Conservation (phyloP, 768 basidiomycete species). For the Sarcodon aspratus region DNA sequence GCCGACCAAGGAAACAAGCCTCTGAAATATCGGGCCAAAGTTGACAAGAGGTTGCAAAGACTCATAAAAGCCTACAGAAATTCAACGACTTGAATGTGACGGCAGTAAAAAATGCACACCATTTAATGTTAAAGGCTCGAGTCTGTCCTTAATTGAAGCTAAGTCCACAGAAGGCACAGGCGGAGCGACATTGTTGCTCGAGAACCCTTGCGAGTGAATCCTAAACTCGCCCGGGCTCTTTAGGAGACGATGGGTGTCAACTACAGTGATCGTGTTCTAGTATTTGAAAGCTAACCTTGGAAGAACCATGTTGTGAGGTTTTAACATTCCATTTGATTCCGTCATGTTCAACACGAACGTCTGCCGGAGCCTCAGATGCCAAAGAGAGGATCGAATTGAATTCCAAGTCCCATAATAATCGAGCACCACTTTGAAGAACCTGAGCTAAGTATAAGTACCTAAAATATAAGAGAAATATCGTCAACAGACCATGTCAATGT, state of each 20-base stretch:
- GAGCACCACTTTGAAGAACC: constrained; percentile 25
- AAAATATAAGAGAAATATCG: not conserved
- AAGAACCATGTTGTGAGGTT: constrained; percentile 6
- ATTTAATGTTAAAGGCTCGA: not conserved
- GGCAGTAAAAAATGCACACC: not conserved
- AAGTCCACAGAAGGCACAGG: not conserved
- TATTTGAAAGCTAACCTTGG: constrained; percentile 2
- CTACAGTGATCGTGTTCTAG: not conserved
- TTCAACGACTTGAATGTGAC: not conserved
- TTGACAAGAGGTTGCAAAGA: not conserved
- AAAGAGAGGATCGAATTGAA: constrained; percentile 14
- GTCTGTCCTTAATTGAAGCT: not conserved
- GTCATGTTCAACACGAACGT: constrained; percentile 10
- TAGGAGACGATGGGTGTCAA: constrained; percentile 17
- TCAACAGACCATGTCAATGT: constrained; percentile 23
- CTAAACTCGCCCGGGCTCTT: constrained; percentile 19
- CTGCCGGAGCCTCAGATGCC: constrained; percentile 10
- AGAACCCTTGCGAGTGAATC: constrained; percentile 11
- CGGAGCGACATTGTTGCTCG: not conserved
- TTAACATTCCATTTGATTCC: constrained; percentile 17
- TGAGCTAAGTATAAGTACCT: constrained; percentile 6
- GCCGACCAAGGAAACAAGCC: constrained; percentile 2
- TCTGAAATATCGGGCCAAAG: constrained; percentile 1
- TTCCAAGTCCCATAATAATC: constrained; percentile 14
- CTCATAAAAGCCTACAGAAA: not conserved